Base-by-base conservation (phyloP, 2,329 filamentous ascomycete species). In the Stachybotrys elegans region DNA sequence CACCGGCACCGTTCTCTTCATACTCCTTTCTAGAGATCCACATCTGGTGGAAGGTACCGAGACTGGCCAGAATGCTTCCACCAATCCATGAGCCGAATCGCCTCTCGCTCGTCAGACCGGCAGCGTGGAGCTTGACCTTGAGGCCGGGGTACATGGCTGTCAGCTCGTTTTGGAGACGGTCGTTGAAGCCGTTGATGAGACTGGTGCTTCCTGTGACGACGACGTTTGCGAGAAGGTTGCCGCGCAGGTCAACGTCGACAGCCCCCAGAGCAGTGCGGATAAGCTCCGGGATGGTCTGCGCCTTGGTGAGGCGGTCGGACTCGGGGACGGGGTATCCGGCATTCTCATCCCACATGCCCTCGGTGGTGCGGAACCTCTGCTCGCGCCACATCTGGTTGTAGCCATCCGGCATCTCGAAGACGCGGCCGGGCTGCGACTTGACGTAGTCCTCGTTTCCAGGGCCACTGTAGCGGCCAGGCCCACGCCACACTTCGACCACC, bases 21-120 rank as follows among this genome's bases (percentile, higher is more conserved):
- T 96, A 97, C 72, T 98, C 93, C 74, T 95, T 95, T 67, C 83
- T 88, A 20, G 86, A 92, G 56, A 98, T 94, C 93, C 93, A 98
- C 86, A 98, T 92, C 73, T 98, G 93, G 71, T 98, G 93, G 70
- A 98, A 98, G 13, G 91, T 95, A 9, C 94, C 94, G 69, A 98
- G 67, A 66, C 91, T 96, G 6, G 88, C 91, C 54, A 98, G 72
- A 56, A 98, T 96, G 67, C 90, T 96, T 37, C 93, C 93, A 38
- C 94, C 93, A 54, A 98, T 90, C 92, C 93, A 98, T 40, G 88
- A 84, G 19, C 88, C 91, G 65, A 95, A 97, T 52, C 90, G 86
- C 43, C 94, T 75, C 75, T 98, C 94, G 29, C 85, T 87, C 1
- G 87, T 87, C 56, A 92, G 81, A 16, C 89, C 88, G 1, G 90